phyloP scores from a whole-genome alignment of 163 green algal species.

The Prototheca wickerhamii region DNA sequence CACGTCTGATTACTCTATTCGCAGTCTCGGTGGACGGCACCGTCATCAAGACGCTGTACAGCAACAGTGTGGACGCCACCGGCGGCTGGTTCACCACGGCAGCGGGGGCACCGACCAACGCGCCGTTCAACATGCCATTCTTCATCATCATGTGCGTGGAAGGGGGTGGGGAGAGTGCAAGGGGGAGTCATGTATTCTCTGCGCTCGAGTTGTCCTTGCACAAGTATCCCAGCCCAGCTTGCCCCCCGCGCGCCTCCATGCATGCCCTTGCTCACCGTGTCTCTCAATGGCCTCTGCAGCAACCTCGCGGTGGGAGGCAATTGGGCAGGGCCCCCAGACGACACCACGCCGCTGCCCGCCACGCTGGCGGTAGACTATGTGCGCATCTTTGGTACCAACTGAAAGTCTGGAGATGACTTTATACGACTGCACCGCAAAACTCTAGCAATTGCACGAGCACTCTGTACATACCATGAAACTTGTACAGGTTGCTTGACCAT shows the following conservation, averaged over 20 bases:
- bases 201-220: neutral
- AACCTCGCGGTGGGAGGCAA: conserved; percentile 30
- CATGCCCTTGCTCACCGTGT: neutral
- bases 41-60: neutral
- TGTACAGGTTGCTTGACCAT: neutral
- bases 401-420: neutral
- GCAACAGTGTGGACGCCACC: neutral
- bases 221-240: too few species aligned
- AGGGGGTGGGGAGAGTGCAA: too few species aligned
- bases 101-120: neutral
- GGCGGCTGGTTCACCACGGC: conserved; percentile 13
- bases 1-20: neutral
- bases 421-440: neutral
- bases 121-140: conserved; percentile 28
- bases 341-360: conserved; percentile 13
- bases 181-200: neutral
- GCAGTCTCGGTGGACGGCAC: conserved; percentile 17
- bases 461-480: neutral
- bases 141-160: conserved; percentile 21
- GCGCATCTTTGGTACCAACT: conserved; percentile 19
- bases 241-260: too few species aligned
- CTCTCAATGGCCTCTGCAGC: neutral
- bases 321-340: conserved; percentile 10
- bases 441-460: neutral
- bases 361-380: conserved; percentile 26